These are phyloP conservation scores for Hypericum perforatum DNA, from an alignment of 345 rosid genomes.

Conservation along the genomic window DNA sequence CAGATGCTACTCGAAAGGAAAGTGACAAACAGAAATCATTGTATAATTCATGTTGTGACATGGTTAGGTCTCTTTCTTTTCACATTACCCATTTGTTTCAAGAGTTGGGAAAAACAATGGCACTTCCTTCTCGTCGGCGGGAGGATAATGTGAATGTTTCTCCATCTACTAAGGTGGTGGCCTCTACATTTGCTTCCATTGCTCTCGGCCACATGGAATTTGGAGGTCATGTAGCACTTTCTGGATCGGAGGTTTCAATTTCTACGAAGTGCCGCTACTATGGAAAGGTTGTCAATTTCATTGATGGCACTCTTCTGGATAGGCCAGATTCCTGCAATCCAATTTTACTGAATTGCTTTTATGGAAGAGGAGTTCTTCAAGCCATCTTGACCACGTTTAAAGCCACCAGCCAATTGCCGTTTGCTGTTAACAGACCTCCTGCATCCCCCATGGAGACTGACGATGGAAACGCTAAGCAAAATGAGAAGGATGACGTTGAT, in stretches of 20 bases:
- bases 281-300: constrained; percentile 87
- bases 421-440: constrained; percentile 52
- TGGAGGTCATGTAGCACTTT: constrained; percentile 43
- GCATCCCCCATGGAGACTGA: constrained; percentile 91
- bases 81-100: constrained; percentile 89
- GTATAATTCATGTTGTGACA: constrained; percentile 85
- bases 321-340: constrained; percentile 89
- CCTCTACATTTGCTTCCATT: constrained; percentile 70
- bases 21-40: constrained; percentile 65
- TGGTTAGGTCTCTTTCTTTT: constrained; percentile 74
- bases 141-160: constrained; percentile 78
- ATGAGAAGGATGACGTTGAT: constrained; percentile 55
- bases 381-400: constrained; percentile 85
- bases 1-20: constrained; percentile 40
- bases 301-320: constrained; percentile 73
- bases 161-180: constrained; percentile 72
- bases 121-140: constrained; percentile 88
- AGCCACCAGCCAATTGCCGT: constrained; percentile 84
- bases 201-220: constrained; percentile 69
- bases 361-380: constrained; percentile 71
- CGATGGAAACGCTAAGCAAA: constrained; percentile 54
- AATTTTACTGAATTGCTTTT: constrained; percentile 64
- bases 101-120: constrained; percentile 91
- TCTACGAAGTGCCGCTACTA: constrained; percentile 92
- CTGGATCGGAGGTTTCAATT: constrained; percentile 46